Base-by-base conservation (phyloP, 331 rosid species). In the Quercus lobata region DNA sequence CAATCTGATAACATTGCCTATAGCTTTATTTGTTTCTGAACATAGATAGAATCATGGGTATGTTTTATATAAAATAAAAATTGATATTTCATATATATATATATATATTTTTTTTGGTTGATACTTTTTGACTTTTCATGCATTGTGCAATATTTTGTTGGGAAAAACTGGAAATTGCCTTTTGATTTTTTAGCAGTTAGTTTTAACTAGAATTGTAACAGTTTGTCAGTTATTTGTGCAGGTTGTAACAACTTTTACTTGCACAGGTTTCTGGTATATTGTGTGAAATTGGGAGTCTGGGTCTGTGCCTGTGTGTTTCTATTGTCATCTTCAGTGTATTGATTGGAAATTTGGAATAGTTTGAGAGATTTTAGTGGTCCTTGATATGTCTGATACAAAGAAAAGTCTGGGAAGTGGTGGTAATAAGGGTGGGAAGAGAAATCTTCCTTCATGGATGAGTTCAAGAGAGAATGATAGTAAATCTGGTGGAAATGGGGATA, bases 361-460 rank as follows among this genome's bases (percentile, higher is more conserved):
- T 58, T 21, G 69, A 76, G 25, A 65, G 49, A 29, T 75, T 74
- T 58, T 17, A 49, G 74, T 44, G 56, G 79, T 63, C 10, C 7
- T 30, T 57, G 76, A 78, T 76, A 94, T 94, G 98, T 88, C 97
- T 78, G 81, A 73, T 79, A 49, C 69, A 5, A 83, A 83, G 80
- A 49, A 53, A 24, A 80, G 72, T 11, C 16, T 58, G 66, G 83
- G 69, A 24, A 70, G 73, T 77, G 63, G 44, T 53, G 76, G 77
- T 80, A 85, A 68, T 49, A 72, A 83, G 24, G 82, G 80, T 49
- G 83, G 83, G 30, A 92, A 79, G 93, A 86, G 94, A 74, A 92
- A 79, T 83, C 87, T 91, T 79, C 97, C 98, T 56, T 83, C 95
- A 12, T 94, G 97, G 98, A 81, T 83, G 88, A 82, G 82, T 75